Evolutionary conservation across 78 protist genomes (phyloP).

Genomic region (Dictyostelium intermedium): DNA sequence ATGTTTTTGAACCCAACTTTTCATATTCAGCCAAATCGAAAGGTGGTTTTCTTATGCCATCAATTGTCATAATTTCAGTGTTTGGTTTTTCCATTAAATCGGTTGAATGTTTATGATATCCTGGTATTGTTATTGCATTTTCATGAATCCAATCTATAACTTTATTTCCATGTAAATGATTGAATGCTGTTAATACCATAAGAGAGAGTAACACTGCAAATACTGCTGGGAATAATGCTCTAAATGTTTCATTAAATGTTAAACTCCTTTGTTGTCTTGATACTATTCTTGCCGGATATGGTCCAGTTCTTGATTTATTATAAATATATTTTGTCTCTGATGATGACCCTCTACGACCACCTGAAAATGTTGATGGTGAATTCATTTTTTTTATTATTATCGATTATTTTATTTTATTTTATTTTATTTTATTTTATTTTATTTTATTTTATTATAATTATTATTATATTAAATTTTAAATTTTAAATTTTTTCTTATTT

Average conservation of each 20-base stretch:
- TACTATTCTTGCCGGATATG: not conserved
- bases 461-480: not conserved
- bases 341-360: conserved; percentile 5
- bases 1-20: conserved; percentile 2
- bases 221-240: conserved; percentile 65
- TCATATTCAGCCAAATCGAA: conserved; percentile 13
- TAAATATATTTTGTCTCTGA: conserved; percentile 9
- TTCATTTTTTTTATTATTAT: not conserved
- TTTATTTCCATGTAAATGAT: conserved; percentile 6
- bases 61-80: not conserved
- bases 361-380: not conserved
- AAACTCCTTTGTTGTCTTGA: not conserved
- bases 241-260: conserved; percentile 64
- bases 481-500: not conserved
- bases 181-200: conserved; percentile 39
- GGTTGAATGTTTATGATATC: not conserved
- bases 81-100: not conserved
- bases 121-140: not conserved
- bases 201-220: conserved; percentile 57
- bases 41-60: not conserved
- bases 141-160: not conserved
- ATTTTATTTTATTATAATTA: not conserved
- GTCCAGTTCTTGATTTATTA: conserved; percentile 20
- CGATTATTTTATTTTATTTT: not conserved
- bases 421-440: not conserved